Conservation (phyloP, 2,329 filamentous ascomycete species). For the Colletotrichum abscissum region DNA sequence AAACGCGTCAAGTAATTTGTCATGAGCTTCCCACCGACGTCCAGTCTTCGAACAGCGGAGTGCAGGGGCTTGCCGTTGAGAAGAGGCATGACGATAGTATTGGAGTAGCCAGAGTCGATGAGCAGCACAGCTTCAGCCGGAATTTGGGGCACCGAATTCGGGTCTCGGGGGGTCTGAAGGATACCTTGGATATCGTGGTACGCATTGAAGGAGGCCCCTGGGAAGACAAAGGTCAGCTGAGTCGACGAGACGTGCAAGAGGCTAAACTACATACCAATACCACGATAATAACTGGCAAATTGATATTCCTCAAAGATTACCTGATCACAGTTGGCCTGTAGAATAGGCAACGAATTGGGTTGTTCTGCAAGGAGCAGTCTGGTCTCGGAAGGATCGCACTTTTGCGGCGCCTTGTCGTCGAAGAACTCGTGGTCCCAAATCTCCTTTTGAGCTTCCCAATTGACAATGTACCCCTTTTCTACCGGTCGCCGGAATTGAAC, state of each 20-base stretch:
- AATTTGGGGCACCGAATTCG: slow-evolving; percentile 52
- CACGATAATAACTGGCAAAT: slow-evolving; percentile 86
- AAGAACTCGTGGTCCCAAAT: slow-evolving; percentile 95
- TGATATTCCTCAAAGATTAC: slow-evolving; percentile 98
- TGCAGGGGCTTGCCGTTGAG: slow-evolving; percentile 85
- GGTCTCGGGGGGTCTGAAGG: slow-evolving; percentile 69
- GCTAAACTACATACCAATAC: slow-evolving; percentile 65
- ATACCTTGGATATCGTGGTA: slow-evolving; percentile 82
- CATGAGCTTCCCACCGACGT: slow-evolving; percentile 91
- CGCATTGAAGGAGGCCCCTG: slow-evolving; percentile 81
- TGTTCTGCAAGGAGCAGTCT: slow-evolving; percentile 87
- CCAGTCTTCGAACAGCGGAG: slow-evolving; percentile 82
- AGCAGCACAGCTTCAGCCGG: slow-evolving; percentile 87
- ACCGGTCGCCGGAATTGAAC: slow-evolving; percentile 88
- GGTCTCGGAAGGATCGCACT: slow-evolving; percentile 83
- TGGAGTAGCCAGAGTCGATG: slow-evolving; percentile 92
- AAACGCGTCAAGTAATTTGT: slow-evolving; percentile 94
- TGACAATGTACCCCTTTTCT: slow-evolving; percentile 94
- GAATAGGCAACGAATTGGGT: slow-evolving; percentile 80
- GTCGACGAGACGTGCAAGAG: not conserved
- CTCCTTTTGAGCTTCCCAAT: slow-evolving; percentile 95
- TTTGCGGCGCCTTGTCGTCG: slow-evolving; percentile 71
- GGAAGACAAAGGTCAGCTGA: not conserved
- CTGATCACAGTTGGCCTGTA: slow-evolving; percentile 94
- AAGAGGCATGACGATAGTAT: slow-evolving; percentile 90